Conservation (phyloP, 768 basidiomycete genomes). For the Lepiota brunneoincarnata region DNA sequence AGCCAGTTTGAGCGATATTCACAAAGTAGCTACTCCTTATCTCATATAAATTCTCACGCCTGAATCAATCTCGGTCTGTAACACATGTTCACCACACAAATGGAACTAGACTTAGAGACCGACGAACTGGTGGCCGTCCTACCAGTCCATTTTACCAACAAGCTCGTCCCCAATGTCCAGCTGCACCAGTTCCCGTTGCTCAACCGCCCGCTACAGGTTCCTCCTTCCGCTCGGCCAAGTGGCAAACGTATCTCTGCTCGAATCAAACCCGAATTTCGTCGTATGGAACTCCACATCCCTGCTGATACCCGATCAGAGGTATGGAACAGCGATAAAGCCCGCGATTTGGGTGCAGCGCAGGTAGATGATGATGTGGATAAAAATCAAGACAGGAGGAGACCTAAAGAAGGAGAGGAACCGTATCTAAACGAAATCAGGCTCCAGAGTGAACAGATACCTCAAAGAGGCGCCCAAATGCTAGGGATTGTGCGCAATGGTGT, state of each 20-base stretch:
- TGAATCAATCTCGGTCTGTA: neutral
- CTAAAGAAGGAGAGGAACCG: slow-evolving; percentile 51
- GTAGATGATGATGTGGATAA: slow-evolving; percentile 77
- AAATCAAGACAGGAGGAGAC: slow-evolving; percentile 55
- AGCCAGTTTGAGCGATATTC: neutral
- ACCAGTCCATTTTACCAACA: slow-evolving; percentile 70
- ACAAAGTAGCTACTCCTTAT: neutral
- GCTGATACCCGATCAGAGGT: slow-evolving; percentile 79
- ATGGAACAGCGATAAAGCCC: slow-evolving; percentile 72
- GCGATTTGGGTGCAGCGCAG: slow-evolving; percentile 62
- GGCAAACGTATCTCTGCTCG: slow-evolving; percentile 79
- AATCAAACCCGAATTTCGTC: slow-evolving; percentile 57
- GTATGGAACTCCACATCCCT: slow-evolving; percentile 78
- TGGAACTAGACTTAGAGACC: slow-evolving; percentile 31
- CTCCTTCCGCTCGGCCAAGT: slow-evolving; percentile 67
- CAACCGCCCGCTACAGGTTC: slow-evolving; percentile 68
- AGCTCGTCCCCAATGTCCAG: slow-evolving; percentile 61
- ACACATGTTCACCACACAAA: slow-evolving; percentile 5
- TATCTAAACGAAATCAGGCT: slow-evolving; percentile 68
- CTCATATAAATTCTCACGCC: slow-evolving; percentile 2
- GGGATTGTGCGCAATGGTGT: slow-evolving; percentile 73
- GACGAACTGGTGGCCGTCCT: slow-evolving; percentile 68
- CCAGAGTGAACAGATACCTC: slow-evolving; percentile 68
- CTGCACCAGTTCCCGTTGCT: slow-evolving; percentile 82
- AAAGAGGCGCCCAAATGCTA: slow-evolving; percentile 68